These are phyloP conservation scores for Crithidia expoeki DNA, from an alignment of 208 protist species.

Conservation along the genomic window DNA sequence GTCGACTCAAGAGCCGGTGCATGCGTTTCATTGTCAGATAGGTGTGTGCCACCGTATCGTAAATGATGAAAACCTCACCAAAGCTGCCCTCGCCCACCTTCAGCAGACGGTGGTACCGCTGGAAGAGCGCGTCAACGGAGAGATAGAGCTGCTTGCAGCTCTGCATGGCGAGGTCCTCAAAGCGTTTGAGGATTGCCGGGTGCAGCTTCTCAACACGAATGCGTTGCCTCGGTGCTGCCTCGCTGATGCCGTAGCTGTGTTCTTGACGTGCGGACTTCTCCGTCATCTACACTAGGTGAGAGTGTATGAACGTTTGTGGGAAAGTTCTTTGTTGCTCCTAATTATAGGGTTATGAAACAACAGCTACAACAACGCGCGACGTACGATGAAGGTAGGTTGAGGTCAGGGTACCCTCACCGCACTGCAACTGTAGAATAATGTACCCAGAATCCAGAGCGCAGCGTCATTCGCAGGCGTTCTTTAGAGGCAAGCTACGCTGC, in stretches of 20 bases:
- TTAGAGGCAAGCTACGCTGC: too few species aligned
- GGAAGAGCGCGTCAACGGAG: constrained; percentile 33
- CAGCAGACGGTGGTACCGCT: constrained; percentile 64
- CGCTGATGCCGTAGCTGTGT: not conserved
- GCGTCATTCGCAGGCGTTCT: too few species aligned
- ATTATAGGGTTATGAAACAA: too few species aligned
- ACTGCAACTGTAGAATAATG: too few species aligned
- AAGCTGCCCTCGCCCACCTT: constrained; percentile 90
- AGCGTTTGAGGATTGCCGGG: constrained; percentile 23
- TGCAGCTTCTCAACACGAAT: constrained; percentile 27
- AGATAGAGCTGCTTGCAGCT: not conserved
- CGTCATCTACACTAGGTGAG: not conserved
- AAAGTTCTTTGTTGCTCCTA: too few species aligned
- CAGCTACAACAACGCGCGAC: too few species aligned
- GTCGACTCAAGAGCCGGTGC: constrained; percentile 60
- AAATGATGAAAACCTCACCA: constrained; percentile 86
- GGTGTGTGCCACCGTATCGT: constrained; percentile 62
- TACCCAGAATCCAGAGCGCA: too few species aligned
- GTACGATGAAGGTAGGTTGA: too few species aligned
- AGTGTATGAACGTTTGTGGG: too few species aligned
- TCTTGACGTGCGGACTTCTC: not conserved
- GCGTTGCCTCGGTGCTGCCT: constrained; percentile 13
- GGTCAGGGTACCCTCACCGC: too few species aligned
- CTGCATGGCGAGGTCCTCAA: constrained; percentile 12
- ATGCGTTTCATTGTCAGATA: constrained; percentile 90